Conservation (phyloP, 148 eudicot genomes). For the Amaranthus hypochondriacus region DNA sequence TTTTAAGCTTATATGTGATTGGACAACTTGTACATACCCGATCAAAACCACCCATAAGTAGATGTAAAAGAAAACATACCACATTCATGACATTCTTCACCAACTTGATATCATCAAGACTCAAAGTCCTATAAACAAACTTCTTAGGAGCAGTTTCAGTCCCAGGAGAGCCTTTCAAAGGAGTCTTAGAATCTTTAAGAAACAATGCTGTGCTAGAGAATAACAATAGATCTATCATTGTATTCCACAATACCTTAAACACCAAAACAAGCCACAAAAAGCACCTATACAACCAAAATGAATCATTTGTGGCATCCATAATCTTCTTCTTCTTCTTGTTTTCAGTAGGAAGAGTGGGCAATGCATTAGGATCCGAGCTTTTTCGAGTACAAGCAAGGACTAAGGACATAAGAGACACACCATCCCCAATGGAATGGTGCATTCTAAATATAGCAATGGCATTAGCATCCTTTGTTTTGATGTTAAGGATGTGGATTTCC, state of each 20-base stretch:
- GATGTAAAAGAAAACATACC: slow-evolving; percentile 32
- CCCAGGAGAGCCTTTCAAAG: slow-evolving; percentile 27
- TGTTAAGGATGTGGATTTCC: slow-evolving; percentile 64
- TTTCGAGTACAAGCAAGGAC: slow-evolving; percentile 53
- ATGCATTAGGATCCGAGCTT: slow-evolving; percentile 38
- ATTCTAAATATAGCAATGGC: slow-evolving; percentile 28
- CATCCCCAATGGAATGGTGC: slow-evolving; percentile 76
- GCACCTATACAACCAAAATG: slow-evolving; percentile 8
- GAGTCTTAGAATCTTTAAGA: slow-evolving; percentile 46
- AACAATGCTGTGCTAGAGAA: slow-evolving; percentile 35
- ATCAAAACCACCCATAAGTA: too few species aligned
- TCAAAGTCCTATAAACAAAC: slow-evolving; percentile 36
- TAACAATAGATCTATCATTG: slow-evolving; percentile 25
- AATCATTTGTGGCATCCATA: neutral
- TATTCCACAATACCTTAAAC: slow-evolving; percentile 33
- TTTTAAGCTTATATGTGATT: too few species aligned
- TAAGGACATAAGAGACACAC: slow-evolving; percentile 57
- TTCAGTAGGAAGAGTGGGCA: slow-evolving; percentile 38
- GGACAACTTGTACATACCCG: too few species aligned
- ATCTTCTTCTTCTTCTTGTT: slow-evolving; percentile 13
- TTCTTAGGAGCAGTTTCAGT: slow-evolving; percentile 23
- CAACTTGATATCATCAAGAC: slow-evolving; percentile 53
- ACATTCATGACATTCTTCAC: slow-evolving; percentile 51
- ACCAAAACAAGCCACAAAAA: slow-evolving; percentile 20
- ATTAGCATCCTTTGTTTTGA: slow-evolving; percentile 45